phyloP scores from a whole-genome alignment of 805 yeast species.

The Lipomyces lipofer region DNA sequence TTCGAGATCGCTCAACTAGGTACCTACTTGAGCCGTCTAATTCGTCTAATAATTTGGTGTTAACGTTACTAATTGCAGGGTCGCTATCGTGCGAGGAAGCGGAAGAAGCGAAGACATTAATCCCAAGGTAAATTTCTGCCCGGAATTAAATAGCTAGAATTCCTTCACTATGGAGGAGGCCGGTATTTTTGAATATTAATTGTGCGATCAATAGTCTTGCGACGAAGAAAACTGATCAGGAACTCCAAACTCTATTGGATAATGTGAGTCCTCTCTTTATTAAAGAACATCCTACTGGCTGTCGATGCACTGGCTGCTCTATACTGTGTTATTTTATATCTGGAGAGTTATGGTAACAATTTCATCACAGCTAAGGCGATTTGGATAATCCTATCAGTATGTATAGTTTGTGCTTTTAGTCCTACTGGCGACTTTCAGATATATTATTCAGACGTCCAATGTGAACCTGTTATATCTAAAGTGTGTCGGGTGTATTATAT shows the following conservation, averaged over 20 bases:
- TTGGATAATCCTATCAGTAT: too few relatives aligned
- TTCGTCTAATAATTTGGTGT: not conserved
- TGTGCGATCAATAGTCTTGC: constrained; percentile 53
- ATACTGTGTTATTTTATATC: too few relatives aligned
- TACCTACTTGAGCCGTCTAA: not conserved
- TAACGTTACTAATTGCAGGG: constrained; percentile 45
- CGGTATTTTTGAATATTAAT: not conserved
- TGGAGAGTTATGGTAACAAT: too few relatives aligned
- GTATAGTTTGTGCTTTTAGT: too few relatives aligned
- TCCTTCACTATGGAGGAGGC: not conserved
- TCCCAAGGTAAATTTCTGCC: constrained; percentile 51
- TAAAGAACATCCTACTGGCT: too few relatives aligned
- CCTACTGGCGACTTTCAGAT: too few relatives aligned
- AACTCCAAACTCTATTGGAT: constrained; percentile 80
- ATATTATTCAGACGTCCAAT: too few relatives aligned
- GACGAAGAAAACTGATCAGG: constrained; percentile 80
- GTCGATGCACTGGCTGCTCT: too few relatives aligned
- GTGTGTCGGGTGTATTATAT: too few relatives aligned
- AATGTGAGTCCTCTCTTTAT: too few relatives aligned
- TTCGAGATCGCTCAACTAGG: constrained; percentile 89
- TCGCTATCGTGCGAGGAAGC: constrained; percentile 93
- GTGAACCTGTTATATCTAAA: too few relatives aligned
- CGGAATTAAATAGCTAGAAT: not conserved
- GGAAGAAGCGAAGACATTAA: constrained; percentile 92
- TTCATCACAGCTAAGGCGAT: too few relatives aligned